Evolutionary conservation across 164 flowering plant genomes (phyloP).

Genomic region (Santalum album): DNA sequence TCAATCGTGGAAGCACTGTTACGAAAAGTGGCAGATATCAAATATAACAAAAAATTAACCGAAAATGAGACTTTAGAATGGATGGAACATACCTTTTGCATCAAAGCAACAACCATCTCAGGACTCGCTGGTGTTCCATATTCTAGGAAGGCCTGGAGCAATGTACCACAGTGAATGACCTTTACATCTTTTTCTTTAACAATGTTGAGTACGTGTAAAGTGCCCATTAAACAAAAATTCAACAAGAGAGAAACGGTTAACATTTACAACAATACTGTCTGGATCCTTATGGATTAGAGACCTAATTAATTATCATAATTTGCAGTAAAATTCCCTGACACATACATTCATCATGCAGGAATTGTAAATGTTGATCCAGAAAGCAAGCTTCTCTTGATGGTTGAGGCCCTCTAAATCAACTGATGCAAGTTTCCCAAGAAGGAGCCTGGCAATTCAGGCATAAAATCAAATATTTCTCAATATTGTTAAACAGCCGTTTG

Average conservation of each 20-base stretch:
- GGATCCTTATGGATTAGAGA: too few species aligned
- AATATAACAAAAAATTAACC: neutral
- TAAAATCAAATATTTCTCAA: neutral
- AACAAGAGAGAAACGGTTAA: too few species aligned
- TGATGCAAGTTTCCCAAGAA: constrained; percentile 31
- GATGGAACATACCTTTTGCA: constrained; percentile 29
- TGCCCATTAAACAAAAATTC: too few species aligned
- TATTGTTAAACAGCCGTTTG: neutral
- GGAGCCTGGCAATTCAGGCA: constrained; percentile 13
- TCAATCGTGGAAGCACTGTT: too few species aligned
- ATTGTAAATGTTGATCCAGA: constrained; percentile 41
- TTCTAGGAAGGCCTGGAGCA: constrained; percentile 36
- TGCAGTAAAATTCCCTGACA: too few species aligned
- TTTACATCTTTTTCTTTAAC: too few species aligned
- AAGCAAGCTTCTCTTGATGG: constrained; percentile 44
- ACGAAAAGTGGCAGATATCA: too few species aligned
- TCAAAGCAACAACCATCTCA: constrained; percentile 33
- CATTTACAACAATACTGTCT: too few species aligned
- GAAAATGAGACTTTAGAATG: too few species aligned
- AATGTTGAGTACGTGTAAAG: too few species aligned
- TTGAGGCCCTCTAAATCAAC: constrained; percentile 26
- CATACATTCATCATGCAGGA: constrained; percentile 43
- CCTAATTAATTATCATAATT: too few species aligned
- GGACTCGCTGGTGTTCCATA: constrained; percentile 38
- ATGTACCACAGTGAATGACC: too few species aligned